Base-by-base conservation (phyloP, 2,329 filamentous ascomycete species). In the Penicillium rolfsii region DNA sequence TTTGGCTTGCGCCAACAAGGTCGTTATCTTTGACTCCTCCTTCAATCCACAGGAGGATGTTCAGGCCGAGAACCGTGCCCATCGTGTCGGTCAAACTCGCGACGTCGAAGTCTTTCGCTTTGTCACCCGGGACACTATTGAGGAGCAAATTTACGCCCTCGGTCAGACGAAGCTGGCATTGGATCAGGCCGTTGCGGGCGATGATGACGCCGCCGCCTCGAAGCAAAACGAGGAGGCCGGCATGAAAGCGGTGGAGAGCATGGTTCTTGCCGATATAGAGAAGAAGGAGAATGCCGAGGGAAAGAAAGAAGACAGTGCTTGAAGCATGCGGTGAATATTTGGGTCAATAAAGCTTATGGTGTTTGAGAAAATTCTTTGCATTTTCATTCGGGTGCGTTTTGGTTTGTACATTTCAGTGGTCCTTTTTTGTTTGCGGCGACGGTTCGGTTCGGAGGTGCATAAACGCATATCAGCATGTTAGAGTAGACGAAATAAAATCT, bases 1-100 rank as follows among this genome's bases (percentile, higher is more conserved):
- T 76, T 80, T 99, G 57, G 95, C 94, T 7, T 91, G 90, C 38
- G 95, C 95, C 4, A 98, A 98, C 81, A 98, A 97, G 78, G 94
- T 99, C 68, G 87, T 99, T 77, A 95, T 99, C 71, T 97, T 98
- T 74, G 95, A 99, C 77, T 90, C 91, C 65, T 91, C 89, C n/a
- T 97, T 97, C 80, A 99, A 99, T 70, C 95, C 95, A 0, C 95
- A 99, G 74, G 94, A 98, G 68, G 95, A 99, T 73, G 88, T 97
- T n/a, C 95, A 99, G 76, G 95, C 95, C 0, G 95, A 98, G 81
- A 98, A 99, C 75, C 89, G 95, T 19, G 95, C 95, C 0, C 95
- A 99, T 78, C 89, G 95, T 14, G 91, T 99, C 8, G 95, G 95
- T 0, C 95, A 99, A 80, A 93, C 86, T 33, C 84, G 91, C 16